phyloP scores from a whole-genome alignment of 2,329 filamentous ascomycete genomes.

The Fusarium sulawesiense region DNA sequence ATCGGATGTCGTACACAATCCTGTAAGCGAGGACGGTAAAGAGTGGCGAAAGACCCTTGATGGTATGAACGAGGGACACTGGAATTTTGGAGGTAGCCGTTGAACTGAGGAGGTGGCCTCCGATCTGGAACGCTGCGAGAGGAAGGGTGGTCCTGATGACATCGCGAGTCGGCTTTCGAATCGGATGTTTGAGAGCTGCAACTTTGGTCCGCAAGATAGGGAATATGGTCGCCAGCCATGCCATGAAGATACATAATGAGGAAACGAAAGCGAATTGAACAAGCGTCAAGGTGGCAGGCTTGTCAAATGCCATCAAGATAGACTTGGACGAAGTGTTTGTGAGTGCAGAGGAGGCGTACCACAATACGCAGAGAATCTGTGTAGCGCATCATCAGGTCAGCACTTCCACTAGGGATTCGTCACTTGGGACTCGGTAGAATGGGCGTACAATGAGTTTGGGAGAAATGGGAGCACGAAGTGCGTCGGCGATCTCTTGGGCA shows the following conservation, averaged over 20 bases:
- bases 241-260: slow-evolving; percentile 83
- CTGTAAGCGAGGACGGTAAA: slow-evolving; percentile 96
- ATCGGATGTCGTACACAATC: slow-evolving; percentile 86
- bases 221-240: slow-evolving; percentile 79
- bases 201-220: slow-evolving; percentile 76
- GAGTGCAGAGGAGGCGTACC: slow-evolving; percentile 95
- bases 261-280: slow-evolving; percentile 95
- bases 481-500: slow-evolving; percentile 91
- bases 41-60: slow-evolving; percentile 95
- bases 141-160: slow-evolving; percentile 91
- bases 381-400: slow-evolving; percentile 46
- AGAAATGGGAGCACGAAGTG: slow-evolving; percentile 89
- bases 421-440: slow-evolving; percentile 20
- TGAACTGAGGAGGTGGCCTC: slow-evolving; percentile 91
- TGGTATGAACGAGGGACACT: slow-evolving; percentile 96
- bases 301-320: slow-evolving; percentile 90
- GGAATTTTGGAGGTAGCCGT: slow-evolving; percentile 95
- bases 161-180: slow-evolving; percentile 82
- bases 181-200: slow-evolving; percentile 84
- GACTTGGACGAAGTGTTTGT: slow-evolving; percentile 99
- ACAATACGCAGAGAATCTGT: slow-evolving; percentile 85
- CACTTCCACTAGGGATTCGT: slow-evolving; percentile 22
- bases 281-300: slow-evolving; percentile 90
- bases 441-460: slow-evolving; percentile 81
- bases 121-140: slow-evolving; percentile 90